Conservation (phyloP, 2,329 filamentous ascomycete species). For the Penicillium freii region DNA sequence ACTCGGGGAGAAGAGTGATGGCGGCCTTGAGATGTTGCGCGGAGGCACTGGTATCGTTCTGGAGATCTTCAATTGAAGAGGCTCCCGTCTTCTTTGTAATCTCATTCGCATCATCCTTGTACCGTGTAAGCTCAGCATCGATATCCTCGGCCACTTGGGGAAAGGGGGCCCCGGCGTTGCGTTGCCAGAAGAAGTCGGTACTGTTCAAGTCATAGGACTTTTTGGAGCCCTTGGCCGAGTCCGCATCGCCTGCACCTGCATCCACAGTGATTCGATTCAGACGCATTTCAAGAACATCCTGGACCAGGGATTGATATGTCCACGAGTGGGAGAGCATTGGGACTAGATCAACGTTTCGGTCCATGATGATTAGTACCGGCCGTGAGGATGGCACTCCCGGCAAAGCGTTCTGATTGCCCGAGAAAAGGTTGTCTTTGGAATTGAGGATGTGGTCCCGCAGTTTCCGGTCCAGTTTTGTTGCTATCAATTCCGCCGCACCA, state of each 20-base stretch:
- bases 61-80: constrained; percentile 85
- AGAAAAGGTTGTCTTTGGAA: constrained; percentile 96
- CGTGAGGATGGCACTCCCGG: constrained; percentile 68
- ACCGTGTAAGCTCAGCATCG: constrained; percentile 85
- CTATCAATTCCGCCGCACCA: constrained; percentile 90
- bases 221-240: constrained; percentile 72
- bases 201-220: constrained; percentile 86
- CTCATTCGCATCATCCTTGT: constrained; percentile 91
- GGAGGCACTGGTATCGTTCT: constrained; percentile 82
- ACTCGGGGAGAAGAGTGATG: constrained; percentile 86
- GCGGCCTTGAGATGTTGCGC: constrained; percentile 94
- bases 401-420: constrained; percentile 60
- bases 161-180: constrained; percentile 86
- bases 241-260: constrained; percentile 72
- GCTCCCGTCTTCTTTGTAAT: constrained; percentile 95
- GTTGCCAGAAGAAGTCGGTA: constrained; percentile 94
- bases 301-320: constrained; percentile 84
- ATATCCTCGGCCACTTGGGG: constrained; percentile 96
- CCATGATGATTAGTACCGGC: constrained; percentile 88
- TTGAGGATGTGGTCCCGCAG: constrained; percentile 94
- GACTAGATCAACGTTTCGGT: constrained; percentile 91
- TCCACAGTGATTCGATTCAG: constrained; percentile 95
- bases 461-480: constrained; percentile 90
- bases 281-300: constrained; percentile 73
- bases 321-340: constrained; percentile 98